Percentiles rank a stretch among this genome's conserved stretches.
Conservation (phyloP, 106 monocot genomes). For the Ottelia alismoides region DNA sequence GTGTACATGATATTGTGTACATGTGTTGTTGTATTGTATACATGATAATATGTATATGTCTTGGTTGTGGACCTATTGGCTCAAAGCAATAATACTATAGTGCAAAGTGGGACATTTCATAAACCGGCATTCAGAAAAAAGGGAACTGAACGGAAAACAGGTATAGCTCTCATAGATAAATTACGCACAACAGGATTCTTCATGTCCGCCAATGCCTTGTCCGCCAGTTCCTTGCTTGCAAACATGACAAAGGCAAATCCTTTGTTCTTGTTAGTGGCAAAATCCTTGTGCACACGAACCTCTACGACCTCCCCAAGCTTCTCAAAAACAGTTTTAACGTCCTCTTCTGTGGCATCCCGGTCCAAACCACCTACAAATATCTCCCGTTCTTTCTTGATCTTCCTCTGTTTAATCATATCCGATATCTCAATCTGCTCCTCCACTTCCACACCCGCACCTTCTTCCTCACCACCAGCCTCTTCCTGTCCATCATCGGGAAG, state of each 20-base stretch:
- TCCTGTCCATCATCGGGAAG: neutral
- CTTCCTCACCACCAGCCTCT: neutral
- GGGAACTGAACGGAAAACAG: neutral
- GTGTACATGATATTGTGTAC: neutral
- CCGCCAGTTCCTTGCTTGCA: slow-evolving; percentile 37
- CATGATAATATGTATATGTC: too few relatives aligned
- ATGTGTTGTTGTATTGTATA: too few relatives aligned
- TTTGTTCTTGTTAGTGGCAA: slow-evolving; percentile 48
- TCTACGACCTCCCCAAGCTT: slow-evolving; percentile 49
- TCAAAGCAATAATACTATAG: neutral
- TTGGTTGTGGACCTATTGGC: too few relatives aligned
- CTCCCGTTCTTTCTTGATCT: slow-evolving; percentile 53
- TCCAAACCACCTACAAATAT: slow-evolving; percentile 64
- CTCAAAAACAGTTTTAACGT: slow-evolving; percentile 43
- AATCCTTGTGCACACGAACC: slow-evolving; percentile 48
- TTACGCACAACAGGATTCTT: slow-evolving; percentile 43
- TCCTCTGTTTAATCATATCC: slow-evolving; percentile 45
- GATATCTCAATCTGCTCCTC: slow-evolving; percentile 51
- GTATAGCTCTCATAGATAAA: too few relatives aligned
- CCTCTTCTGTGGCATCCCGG: slow-evolving; percentile 51
- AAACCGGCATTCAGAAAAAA: neutral
- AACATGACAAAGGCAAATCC: slow-evolving; percentile 72
- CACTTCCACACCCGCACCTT: slow-evolving; percentile 5
- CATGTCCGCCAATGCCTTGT: slow-evolving; percentile 24
- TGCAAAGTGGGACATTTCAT: neutral